phyloP scores from a whole-genome alignment of 2,329 filamentous ascomycete genomes.

The Lecanicillium sp. region DNA sequence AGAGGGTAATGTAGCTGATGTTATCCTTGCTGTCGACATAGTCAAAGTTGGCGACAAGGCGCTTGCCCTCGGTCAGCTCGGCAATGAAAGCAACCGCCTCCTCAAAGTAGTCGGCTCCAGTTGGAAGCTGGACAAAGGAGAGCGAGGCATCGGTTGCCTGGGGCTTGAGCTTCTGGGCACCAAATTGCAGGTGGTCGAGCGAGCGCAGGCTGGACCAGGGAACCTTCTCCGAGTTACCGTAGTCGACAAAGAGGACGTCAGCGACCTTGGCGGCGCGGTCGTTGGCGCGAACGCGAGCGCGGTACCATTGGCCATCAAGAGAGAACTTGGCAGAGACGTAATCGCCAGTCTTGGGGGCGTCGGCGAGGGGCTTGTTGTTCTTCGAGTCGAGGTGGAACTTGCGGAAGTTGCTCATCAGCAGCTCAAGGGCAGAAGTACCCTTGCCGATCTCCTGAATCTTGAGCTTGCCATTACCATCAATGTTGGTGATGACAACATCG shows the following conservation, averaged over 20 bases:
- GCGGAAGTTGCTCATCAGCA: conserved; percentile 85
- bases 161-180: conserved; percentile 70
- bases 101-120: conserved; percentile 70
- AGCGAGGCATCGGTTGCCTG: conserved; percentile 85
- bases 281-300: conserved; percentile 83
- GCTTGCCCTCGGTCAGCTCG: conserved; percentile 66
- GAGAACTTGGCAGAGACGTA: conserved; percentile 88
- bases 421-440: conserved; percentile 77
- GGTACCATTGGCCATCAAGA: conserved; percentile 89
- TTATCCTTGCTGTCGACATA: conserved; percentile 73
- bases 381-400: conserved; percentile 81
- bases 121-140: conserved; percentile 84
- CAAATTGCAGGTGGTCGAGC: conserved; percentile 75
- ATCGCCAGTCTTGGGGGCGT: conserved; percentile 83
- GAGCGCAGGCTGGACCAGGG: conserved; percentile 79
- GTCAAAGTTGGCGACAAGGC: conserved; percentile 88
- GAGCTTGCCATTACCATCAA: conserved; percentile 73
- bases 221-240: conserved; percentile 86
- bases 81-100: conserved; percentile 74
- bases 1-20: conserved; percentile 78
- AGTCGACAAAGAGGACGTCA: conserved; percentile 92
- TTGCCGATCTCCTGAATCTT: conserved; percentile 89
- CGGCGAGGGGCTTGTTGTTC: conserved; percentile 67
- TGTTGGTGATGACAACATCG: conserved; percentile 85
- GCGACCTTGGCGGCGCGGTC: conserved; percentile 84